Base-by-base conservation (phyloP, 2,329 filamentous ascomycete species). In the Aspergillus hiratsukae region DNA sequence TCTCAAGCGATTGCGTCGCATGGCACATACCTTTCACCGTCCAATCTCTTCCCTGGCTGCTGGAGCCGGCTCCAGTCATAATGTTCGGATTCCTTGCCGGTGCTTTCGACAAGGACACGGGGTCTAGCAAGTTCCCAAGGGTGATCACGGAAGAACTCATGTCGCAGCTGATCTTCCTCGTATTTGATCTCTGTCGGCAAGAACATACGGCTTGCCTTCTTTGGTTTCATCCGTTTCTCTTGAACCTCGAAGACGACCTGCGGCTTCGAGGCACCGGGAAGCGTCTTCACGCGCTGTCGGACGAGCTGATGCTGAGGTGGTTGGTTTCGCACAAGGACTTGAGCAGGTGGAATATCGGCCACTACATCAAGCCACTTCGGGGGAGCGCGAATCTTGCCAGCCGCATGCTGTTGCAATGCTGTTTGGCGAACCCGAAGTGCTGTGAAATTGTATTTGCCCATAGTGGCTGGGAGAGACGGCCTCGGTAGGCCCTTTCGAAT, bases 91-190 rank as follows among this genome's bases (percentile, higher is more conserved):
- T 99, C 93, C 70, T 88, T 89, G 53, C 94, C 94, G 67, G 93
- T 88, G 64, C 86, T 80, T 76, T 99, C 94, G 9, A 97, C 77
- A 49, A 99, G 80, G 57, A 96, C 81, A 64, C 90, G 83, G 54
- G 94, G 94, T 60, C 93, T 83, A 19, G 94, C 94, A 69, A 99
- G 78, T 76, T 99, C 94, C 94, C 94, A 99, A 4, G 94, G 94
- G 72, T 99, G 94, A 73, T 99, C 93, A 68, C 82, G 85, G 79
- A 90, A 99, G 78, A 97, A 99, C 28, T 87, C 84, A 64, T 77
- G 80, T 61, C 94, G 87, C 68, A 99, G 80, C 58, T 78, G 75
- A 75, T 99, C 94, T 73, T 99, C 94, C 58, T 88, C 84, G 72
- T 94, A 97, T 53, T 77, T 78, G 61, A 99, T 87, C 56, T 80